Conservation (phyloP, 2,329 filamentous ascomycete genomes). For the Aspergillus sp. region DNA sequence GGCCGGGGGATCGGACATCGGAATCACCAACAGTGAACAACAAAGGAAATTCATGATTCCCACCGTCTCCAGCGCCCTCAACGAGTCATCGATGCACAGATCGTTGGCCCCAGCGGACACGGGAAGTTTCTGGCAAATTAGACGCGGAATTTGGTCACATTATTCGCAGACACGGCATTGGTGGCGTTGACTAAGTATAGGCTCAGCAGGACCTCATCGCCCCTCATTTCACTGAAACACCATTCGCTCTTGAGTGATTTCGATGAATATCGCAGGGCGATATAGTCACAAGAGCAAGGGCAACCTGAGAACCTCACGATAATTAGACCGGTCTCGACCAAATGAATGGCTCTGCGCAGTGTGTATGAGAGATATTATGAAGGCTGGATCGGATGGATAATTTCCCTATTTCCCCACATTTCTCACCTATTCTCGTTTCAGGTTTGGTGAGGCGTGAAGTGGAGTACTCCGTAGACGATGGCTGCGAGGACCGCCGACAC, state of each 20-base stretch:
- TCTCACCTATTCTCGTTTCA: constrained; percentile 12
- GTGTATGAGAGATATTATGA: background rate
- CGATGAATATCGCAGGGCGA: background rate
- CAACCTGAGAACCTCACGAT: background rate
- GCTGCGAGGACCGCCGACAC: background rate
- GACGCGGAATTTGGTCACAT: constrained; percentile 12
- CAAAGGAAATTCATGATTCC: background rate
- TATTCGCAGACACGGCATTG: constrained; percentile 8
- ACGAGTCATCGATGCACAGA: constrained; percentile 1
- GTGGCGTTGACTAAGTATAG: constrained; percentile 7
- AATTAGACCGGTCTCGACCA: constrained; percentile 8
- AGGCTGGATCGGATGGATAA: background rate
- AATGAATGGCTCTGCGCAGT: background rate
- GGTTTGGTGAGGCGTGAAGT: constrained; percentile 12
- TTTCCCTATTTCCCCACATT: constrained; percentile 13
- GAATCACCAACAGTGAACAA: background rate
- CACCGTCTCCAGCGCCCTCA: constrained; percentile 10
- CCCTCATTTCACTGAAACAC: background rate
- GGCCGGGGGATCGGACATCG: constrained; percentile 3
- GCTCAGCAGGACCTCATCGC: background rate
- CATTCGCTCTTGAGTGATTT: background rate
- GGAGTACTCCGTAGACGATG: background rate
- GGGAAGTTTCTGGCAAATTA: constrained; percentile 26
- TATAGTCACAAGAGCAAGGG: background rate
- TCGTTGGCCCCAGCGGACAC: constrained; percentile 16